Base-by-base conservation (phyloP, 345 rosid genomes). In the Dipteronia dyeriana region DNA sequence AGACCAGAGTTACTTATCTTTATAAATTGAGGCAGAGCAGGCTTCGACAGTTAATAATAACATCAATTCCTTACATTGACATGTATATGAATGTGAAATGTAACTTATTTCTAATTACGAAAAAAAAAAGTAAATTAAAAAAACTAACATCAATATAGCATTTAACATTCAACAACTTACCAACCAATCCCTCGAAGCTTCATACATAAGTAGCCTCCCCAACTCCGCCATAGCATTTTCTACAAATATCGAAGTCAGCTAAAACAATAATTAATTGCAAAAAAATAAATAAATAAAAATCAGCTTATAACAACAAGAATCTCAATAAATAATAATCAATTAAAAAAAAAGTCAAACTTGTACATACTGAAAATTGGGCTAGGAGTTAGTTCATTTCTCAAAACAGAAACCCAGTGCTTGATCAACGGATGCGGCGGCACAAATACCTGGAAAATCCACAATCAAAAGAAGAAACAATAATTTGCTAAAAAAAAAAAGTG, bases 131-230 rank as follows among this genome's bases (percentile, higher is more conserved):
- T n/a, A n/a, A n/a, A n/a, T n/a, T n/a, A n/a, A n/a, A n/a, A n/a
- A 7, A 26, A 26, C 23, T 4, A 68, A 43, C 7, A 39, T 14
- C 9, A 2, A 20, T 12, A 56, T 38, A 57, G 20, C 16, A 54
- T 34, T 20, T 7, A 57, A 39, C 9, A 45, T 11, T 9, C 26
- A 74, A 66, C 19, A 66, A 83, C 90, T 73, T 77, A 93, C 98
- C 98, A 92, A 76, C 97, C 96, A 95, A 75, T 95, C 99, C 82
- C 98, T 85, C 53, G 99, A 82, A 75, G 98, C 99, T 88, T 95
- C 98, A 69, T 93, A 91, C 56, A 95, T 80, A 61, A 95, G 90
- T 45, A 95, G 83, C 85, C 99, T 91, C 77, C 99, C 97, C 79
- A 93, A 78, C 83, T 93, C 98, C 68, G 96, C 99, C 87, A 95